Evolutionary conservation across 352 stramenopile species (phyloP), one percentile per base, ranked within the genome.

Genomic region (Halophytophthora polymorphica): DNA sequence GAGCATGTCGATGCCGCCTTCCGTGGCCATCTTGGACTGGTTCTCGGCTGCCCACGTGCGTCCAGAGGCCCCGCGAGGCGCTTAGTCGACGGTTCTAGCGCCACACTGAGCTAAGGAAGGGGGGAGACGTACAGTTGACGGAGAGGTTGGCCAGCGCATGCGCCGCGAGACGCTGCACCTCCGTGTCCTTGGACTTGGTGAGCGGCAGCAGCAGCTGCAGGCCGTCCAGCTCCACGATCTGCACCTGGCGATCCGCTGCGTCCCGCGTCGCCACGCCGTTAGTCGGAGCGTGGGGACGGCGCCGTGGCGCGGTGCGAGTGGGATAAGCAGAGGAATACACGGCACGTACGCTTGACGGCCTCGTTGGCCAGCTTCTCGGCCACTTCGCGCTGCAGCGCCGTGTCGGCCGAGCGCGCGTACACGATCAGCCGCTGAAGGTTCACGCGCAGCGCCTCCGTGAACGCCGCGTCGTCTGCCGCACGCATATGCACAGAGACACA

Each of bases 311-410:
- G 25, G 25, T 31, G 25, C 25, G 8, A 10, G 25, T 10, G 5
- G 2, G 25, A 21, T 3, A 35, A 34, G 21, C 19, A 46, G 41
- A 21, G 18, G 19, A 47, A 19, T 10, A 15, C 5, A 14, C 4
- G 39, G 6, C 14, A 74, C 77, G 39, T 35, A 96, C 86, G 85
- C 61, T 97, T 97, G 35, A 98, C 92, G 19, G 93, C 93, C 55
- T 98, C 88, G 53, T 98, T 98, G 15, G 93, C 93, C 38, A 98
- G 67, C 55, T 96, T 97, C 72, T 98, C 93, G 12, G 93, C 93
- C 5, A 98, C 90, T 58, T 97, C 87, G 41, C 88, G 83, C 69
- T 97, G 89, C 49, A 97, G 71, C 50, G 71, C 66, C 47, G 85
- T 83, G 57, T 97, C 89, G 5, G 90, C 88, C 45, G 85, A 96